Base-by-base conservation (phyloP, 169 alveolate genomes). In the Eimeria falciformis region DNA sequence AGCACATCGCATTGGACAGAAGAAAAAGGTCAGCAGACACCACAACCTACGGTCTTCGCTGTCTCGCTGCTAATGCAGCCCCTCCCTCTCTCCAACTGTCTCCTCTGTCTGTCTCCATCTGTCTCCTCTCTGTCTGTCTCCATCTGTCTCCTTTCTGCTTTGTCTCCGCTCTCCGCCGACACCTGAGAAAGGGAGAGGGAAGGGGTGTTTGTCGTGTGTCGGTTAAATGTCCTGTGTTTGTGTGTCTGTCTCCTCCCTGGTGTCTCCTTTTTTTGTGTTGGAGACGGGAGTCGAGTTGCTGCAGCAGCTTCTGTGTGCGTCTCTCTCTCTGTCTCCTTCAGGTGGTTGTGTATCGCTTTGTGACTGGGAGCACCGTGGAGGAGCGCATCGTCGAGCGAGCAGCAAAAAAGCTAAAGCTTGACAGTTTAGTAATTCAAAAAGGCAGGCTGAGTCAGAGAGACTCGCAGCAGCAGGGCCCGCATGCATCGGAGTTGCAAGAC, bases 1-100 rank as follows among this genome's bases (percentile, higher is more conserved):
- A 85, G 99, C 99, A 11, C 99, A 98, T 90, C 94, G 99, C 90
- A 97, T 97, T 43, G 99, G 99, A 2, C 97, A 98, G 91, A 97
- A 96, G 43, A 95, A 96, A 88, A 97, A 97, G 88, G 99, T 97
- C 11, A 94, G 96, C 75, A 98, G 21, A 66, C 43, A n/a, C 45
- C n/a, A 29, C 2, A 21, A 23, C 45, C 12, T n/a, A n/a, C n/a
- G n/a, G n/a, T n/a, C 12, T 62, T 5, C 5, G 33, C 73, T 9
- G 33, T 11, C 21, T 21, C 27, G 73, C 12, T 9, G 33, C 11
- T 12, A 12, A 5, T 21, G 9, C 17, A 17, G 62, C 62, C 9
- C 17, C 17, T 50, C 17, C n/a, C n/a, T 50, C 9, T 9, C 9
- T 11, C 62, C 9, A 50, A 9, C 9, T 50, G 62, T 50, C 9